Evolutionary conservation across 768 basidiomycete species (phyloP).

Genomic region (Fomitopsis pulvina): DNA sequence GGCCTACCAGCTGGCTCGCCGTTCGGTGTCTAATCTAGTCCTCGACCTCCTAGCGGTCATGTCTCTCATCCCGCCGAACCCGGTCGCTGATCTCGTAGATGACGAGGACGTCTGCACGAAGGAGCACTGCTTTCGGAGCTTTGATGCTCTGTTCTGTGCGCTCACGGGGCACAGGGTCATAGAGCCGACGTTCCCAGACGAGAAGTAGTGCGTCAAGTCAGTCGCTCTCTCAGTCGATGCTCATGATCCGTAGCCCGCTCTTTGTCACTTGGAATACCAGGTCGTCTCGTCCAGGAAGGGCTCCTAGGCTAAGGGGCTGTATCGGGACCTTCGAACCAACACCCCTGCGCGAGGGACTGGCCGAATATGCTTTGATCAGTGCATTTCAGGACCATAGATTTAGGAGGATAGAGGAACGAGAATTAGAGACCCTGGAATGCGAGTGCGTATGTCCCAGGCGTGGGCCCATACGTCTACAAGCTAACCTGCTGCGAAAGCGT

Average conservation of each 20-base stretch:
- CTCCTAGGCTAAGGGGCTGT: slow-evolving; percentile 77
- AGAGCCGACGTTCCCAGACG: slow-evolving; percentile 57
- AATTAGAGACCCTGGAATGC: slow-evolving; percentile 82
- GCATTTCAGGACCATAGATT: slow-evolving; percentile 89
- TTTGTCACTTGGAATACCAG: slow-evolving; percentile 96
- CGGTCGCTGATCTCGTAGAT: slow-evolving; percentile 32
- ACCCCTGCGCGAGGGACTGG: slow-evolving; percentile 66
- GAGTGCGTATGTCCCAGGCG: slow-evolving; percentile 44
- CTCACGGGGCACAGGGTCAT: slow-evolving; percentile 54
- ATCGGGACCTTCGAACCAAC: slow-evolving; percentile 89
- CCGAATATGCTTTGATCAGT: slow-evolving; percentile 88
- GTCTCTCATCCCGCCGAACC: slow-evolving; percentile 38
- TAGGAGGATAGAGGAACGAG: slow-evolving; percentile 65
- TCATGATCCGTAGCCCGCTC: slow-evolving; percentile 53
- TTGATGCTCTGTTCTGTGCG: slow-evolving; percentile 76
- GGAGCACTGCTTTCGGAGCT: slow-evolving; percentile 78
- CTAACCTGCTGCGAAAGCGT: slow-evolving; percentile 41
- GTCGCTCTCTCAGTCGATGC: not conserved
- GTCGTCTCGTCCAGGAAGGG: slow-evolving; percentile 50
- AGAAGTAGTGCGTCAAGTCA: slow-evolving; percentile 56
- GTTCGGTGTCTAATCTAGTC: not conserved
- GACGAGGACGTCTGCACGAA: slow-evolving; percentile 50
- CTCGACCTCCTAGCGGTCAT: slow-evolving; percentile 7
- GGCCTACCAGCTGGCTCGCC: not conserved
- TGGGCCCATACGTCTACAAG: not conserved